These are phyloP conservation scores for Apiospora hydei DNA, from an alignment of 2,329 filamentous ascomycete genomes.

Conservation along the genomic window DNA sequence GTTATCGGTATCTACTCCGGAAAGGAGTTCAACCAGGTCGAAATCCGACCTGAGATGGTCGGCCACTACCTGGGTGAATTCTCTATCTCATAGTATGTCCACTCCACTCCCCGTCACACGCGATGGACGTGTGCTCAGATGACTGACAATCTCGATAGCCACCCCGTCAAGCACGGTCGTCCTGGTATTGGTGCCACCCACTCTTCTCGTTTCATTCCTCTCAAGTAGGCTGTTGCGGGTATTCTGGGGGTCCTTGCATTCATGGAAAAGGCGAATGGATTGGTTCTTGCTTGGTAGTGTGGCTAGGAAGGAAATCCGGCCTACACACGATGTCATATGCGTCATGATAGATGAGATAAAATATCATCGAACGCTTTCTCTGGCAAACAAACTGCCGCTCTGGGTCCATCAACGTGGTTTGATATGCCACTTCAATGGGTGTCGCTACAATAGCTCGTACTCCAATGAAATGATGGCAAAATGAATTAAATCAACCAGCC, in stretches of 20 bases:
- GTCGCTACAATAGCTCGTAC: slow-evolving; percentile 10
- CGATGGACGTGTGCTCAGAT: not conserved
- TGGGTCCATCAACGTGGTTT: not conserved
- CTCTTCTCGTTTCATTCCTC: slow-evolving; percentile 99
- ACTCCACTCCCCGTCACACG: not conserved
- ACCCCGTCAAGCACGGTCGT: slow-evolving; percentile 99
- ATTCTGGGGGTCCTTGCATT: slow-evolving; percentile 63
- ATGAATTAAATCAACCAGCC: slow-evolving; percentile 2
- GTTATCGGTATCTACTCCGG: slow-evolving; percentile 99
- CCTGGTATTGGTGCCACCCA: slow-evolving; percentile 99
- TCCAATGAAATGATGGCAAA: slow-evolving; percentile 7
- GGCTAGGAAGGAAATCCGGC: slow-evolving; percentile 39
- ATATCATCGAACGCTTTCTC: slow-evolving; percentile 20
- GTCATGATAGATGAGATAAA: slow-evolving; percentile 55
- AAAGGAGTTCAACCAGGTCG: slow-evolving; percentile 99
- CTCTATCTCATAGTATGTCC: slow-evolving; percentile 96
- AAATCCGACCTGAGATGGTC: slow-evolving; percentile 99
- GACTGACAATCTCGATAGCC: slow-evolving; percentile 71
- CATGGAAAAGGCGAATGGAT: slow-evolving; percentile 66
- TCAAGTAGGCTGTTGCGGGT: slow-evolving; percentile 80
- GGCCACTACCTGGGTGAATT: slow-evolving; percentile 99
- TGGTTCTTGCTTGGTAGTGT: slow-evolving; percentile 58
- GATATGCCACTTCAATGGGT: slow-evolving; percentile 11
- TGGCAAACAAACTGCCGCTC: slow-evolving; percentile 19
- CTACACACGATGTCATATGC: slow-evolving; percentile 47